Percentiles rank a stretch among this genome's conserved stretches.
phyloP scores from a whole-genome alignment of 495 filamentous ascomycete genomes.

The Neurospora sp. region DNA sequence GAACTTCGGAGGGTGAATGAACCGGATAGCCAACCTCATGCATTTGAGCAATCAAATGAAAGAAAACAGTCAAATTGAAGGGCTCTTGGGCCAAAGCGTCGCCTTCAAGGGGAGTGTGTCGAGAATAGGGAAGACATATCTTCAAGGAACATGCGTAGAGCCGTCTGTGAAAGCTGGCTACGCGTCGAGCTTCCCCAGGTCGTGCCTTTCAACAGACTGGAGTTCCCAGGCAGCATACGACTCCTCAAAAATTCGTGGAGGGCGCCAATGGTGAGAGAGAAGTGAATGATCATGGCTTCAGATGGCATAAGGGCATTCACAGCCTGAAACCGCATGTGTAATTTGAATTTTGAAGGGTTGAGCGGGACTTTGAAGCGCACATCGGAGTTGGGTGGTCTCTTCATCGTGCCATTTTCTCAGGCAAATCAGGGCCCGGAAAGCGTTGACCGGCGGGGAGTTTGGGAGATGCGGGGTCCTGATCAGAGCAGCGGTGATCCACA shows the following conservation, averaged over 20 bases:
- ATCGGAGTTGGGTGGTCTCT: constrained; percentile 7
- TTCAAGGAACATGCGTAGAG: constrained; percentile 26
- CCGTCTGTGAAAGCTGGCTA: constrained; percentile 18
- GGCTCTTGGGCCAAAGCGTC: constrained; percentile 13
- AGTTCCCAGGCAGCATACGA: constrained; percentile 15
- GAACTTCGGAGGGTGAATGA: constrained; percentile 25
- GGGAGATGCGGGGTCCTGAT: not conserved
- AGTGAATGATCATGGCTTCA: constrained; percentile 11
- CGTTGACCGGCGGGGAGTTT: not conserved
- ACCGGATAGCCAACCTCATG: constrained; percentile 24
- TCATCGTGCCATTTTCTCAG: not conserved
- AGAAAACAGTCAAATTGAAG: constrained; percentile 21
- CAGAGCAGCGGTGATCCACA: not conserved
- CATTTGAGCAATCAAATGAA: constrained; percentile 21
- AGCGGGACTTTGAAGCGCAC: constrained; percentile 18
- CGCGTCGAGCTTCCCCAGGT: constrained; percentile 8
- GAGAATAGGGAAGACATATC: constrained; percentile 19
- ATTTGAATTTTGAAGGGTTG: constrained; percentile 9
- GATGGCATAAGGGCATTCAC: constrained; percentile 20
- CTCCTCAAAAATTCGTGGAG: constrained; percentile 3
- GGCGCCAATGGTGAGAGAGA: constrained; percentile 5
- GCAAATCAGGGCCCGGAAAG: not conserved
- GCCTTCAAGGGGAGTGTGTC: not conserved
- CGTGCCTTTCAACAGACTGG: not conserved
- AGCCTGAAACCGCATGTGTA: constrained; percentile 14